Evolutionary conservation across 495 filamentous ascomycete species (phyloP).

Genomic region (Tuber magnatum): DNA sequence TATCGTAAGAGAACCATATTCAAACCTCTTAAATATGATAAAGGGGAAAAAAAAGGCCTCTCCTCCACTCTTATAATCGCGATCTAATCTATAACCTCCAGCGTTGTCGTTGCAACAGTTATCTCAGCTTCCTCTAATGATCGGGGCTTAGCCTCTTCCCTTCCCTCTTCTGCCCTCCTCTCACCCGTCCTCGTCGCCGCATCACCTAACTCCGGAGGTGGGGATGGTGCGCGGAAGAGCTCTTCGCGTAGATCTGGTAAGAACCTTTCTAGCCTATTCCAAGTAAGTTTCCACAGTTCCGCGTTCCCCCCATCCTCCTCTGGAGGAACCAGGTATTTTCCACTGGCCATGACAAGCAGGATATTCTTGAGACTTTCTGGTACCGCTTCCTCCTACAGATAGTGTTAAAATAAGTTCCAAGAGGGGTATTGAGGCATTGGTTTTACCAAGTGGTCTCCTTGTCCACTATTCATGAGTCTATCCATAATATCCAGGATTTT

Average conservation of each 20-base stretch:
- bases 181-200: not conserved
- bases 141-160: not conserved
- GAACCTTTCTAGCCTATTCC: slow-evolving; percentile 84
- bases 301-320: slow-evolving; percentile 53
- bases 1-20: not conserved
- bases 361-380: slow-evolving; percentile 96
- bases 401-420: slow-evolving; percentile 7
- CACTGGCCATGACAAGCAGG: slow-evolving; percentile 87
- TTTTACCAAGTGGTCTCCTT: slow-evolving; percentile 78
- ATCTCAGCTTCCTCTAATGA: not conserved
- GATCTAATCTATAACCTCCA: not conserved
- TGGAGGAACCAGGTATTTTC: slow-evolving; percentile 72
- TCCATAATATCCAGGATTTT: slow-evolving; percentile 93
- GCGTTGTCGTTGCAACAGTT: not conserved
- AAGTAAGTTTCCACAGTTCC: slow-evolving; percentile 70
- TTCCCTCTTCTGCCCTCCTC: slow-evolving; percentile 11
- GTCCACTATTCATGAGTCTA: slow-evolving; percentile 90
- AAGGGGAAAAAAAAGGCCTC: not conserved
- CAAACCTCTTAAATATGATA: not conserved
- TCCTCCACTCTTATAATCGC: not conserved
- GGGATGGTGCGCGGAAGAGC: slow-evolving; percentile 35
- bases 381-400: slow-evolving; percentile 75
- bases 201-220: slow-evolving; percentile 13
- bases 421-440: not conserved
- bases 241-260: slow-evolving; percentile 62